A percentile compares a stretch with the other conserved stretches of the same genome.
Evolutionary conservation across 345 rosid species (phyloP).

Genomic region (Carallia brachiata): DNA sequence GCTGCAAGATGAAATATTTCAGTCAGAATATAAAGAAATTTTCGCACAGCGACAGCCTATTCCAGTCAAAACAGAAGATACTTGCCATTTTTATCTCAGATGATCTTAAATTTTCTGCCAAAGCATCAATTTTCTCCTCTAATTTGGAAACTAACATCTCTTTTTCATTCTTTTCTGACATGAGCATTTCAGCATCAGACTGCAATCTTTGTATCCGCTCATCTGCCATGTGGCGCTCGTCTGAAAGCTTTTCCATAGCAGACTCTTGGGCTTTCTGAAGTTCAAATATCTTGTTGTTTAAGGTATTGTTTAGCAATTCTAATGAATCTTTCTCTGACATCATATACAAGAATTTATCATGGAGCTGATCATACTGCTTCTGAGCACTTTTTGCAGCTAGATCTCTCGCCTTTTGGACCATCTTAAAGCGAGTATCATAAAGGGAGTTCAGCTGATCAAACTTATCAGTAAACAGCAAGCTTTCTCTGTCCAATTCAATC

Average conservation of each 20-base stretch:
- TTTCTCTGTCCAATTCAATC: slow-evolving; percentile 58
- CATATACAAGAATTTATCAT: slow-evolving; percentile 43
- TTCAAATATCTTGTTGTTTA: slow-evolving; percentile 46
- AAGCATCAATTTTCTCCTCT: slow-evolving; percentile 45
- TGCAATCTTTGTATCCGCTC: slow-evolving; percentile 58
- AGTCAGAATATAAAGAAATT: slow-evolving; percentile 24
- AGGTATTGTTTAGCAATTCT: slow-evolving; percentile 38
- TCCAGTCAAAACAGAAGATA: slow-evolving; percentile 6
- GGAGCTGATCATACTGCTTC: slow-evolving; percentile 50
- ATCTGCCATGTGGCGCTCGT: slow-evolving; percentile 48
- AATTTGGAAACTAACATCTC: slow-evolving; percentile 51
- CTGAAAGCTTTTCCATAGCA: slow-evolving; percentile 47
- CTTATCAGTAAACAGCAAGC: slow-evolving; percentile 39
- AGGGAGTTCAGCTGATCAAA: slow-evolving; percentile 55
- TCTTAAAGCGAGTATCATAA: slow-evolving; percentile 47
- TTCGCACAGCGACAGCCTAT: slow-evolving; percentile 11
- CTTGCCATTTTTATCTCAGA: slow-evolving; percentile 64
- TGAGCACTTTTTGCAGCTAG: slow-evolving; percentile 47
- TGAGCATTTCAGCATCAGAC: slow-evolving; percentile 58
- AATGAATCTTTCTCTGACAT: slow-evolving; percentile 54
- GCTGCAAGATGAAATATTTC: slow-evolving; percentile 42
- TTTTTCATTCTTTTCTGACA: slow-evolving; percentile 53
- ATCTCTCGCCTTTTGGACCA: slow-evolving; percentile 50
- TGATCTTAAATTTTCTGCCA: slow-evolving; percentile 50
- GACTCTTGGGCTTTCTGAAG: slow-evolving; percentile 60